Base-by-base conservation (phyloP, 2,329 filamentous ascomycete genomes). In the Grosmannia serpens region DNA sequence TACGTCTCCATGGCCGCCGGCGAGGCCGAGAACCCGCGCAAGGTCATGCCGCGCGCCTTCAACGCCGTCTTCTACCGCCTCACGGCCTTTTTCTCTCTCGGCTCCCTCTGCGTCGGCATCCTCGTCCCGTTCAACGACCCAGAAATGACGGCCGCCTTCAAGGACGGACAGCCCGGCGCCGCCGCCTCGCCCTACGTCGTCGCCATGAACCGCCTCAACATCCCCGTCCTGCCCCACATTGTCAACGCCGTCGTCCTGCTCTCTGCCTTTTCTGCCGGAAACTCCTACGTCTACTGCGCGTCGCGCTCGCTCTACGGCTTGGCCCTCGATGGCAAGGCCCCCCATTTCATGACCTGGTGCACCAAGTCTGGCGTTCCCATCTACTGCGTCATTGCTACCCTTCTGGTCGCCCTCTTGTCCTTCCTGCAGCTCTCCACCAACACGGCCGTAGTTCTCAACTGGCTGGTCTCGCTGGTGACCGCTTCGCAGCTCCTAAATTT, bases 211-310 rank as follows among this genome's bases (percentile, higher is more conserved):
- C 78, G 82, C 47, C 87, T 87, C 1, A 82, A 84, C 1, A 85
- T 91, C 60, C 75, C 74, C 4, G 84, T 79, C 5, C 79, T 91
- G 9, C 85, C 86, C 0, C 83, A 82, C 13, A 80, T 92, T 58
- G 84, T 91, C 70, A 91, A 91, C 68, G 87, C 86, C 35, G 76
- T 90, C 26, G 84, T 91, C 64, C 76, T 91, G 62, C 87, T 84
- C 0, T 87, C 85, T 0, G 86, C 85, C 0, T 85, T 82, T 71
- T 89, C 85, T 0, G 78, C 86, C 0, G 84, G 80, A 0, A 90
- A 89, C 63, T 82, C 85, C 62, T 81, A 79, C 66, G 73, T 90
- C 38, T 73, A 77, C 50, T 73, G 79, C 1, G 82, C 81, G 26
- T 82, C 82, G 0, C 76, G 83, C 51, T 79, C 82, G 46, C 71